These are phyloP conservation scores for Coleophoma cylindrospora DNA, from an alignment of 2,329 filamentous ascomycete species.

Conservation along the genomic window DNA sequence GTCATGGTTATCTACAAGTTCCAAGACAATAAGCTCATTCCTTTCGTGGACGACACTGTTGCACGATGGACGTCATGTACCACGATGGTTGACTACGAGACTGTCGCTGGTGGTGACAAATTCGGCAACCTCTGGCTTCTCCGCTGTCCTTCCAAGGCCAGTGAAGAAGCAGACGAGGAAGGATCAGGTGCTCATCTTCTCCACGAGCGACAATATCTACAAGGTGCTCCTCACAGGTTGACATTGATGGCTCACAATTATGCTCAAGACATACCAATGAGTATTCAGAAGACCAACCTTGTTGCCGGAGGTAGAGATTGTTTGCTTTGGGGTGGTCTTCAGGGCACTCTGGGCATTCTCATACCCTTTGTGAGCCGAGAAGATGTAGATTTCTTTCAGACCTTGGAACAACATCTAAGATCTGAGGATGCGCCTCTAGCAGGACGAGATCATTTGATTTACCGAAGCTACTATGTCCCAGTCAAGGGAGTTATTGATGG, in stretches of 20 bases:
- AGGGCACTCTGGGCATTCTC: slow-evolving; percentile 89
- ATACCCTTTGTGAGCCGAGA: slow-evolving; percentile 89
- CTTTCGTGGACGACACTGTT: slow-evolving; percentile 87
- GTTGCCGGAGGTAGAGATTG: slow-evolving; percentile 90
- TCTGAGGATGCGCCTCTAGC: slow-evolving; percentile 82
- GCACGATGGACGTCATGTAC: slow-evolving; percentile 87
- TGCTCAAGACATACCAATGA: slow-evolving; percentile 86
- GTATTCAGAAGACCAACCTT: slow-evolving; percentile 81
- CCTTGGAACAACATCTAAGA: slow-evolving; percentile 81
- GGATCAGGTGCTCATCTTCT: slow-evolving; percentile 86
- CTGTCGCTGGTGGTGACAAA: slow-evolving; percentile 89
- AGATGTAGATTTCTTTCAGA: slow-evolving; percentile 97
- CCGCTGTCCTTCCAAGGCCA: slow-evolving; percentile 79
- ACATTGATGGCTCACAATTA: slow-evolving; percentile 86
- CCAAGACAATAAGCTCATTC: slow-evolving; percentile 84
- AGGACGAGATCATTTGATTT: slow-evolving; percentile 92
- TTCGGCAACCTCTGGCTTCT: slow-evolving; percentile 96
- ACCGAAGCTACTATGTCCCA: slow-evolving; percentile 90
- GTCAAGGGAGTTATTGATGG: slow-evolving; percentile 97
- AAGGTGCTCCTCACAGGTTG: slow-evolving; percentile 80
- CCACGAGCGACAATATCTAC: slow-evolving; percentile 84
- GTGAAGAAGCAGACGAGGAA: slow-evolving; percentile 87
- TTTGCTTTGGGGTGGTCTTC: slow-evolving; percentile 87
- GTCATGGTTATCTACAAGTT: slow-evolving; percentile 93
- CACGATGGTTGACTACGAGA: slow-evolving; percentile 97